Base-by-base conservation (phyloP, 2,329 filamentous ascomycete species). In the Sclerotinia glacialis region DNA sequence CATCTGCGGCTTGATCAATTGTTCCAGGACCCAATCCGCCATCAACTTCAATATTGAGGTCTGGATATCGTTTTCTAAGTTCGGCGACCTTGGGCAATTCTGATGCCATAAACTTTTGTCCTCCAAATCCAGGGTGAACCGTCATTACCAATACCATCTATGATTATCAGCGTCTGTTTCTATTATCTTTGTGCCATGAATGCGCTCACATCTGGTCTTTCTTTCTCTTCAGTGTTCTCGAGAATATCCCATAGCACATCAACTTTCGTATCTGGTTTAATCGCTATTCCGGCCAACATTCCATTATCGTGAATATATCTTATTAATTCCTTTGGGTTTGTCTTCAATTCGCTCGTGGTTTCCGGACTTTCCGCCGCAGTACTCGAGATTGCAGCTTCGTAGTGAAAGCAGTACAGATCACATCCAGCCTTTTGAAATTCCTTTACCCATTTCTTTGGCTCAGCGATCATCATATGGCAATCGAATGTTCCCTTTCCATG, bases 391-490 rank as follows among this genome's bases (percentile, higher is more conserved):
- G 95, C 95, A 34, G 95, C 95, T 81, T 99, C 95, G 80, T 98
- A 98, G 83, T 99, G 95, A 83, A 99, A 99, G 83, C 95, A 98
- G 83, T 99, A 99, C n/a, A 99, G 85, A 79, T 99, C 93, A 80
- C 93, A 97, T 64, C 95, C 95, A 68, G 93, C 95, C 64, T 90
- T 88, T 78, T 95, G 88, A 83, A 99, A 98, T 69, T 96, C 92
- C 76, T 91, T 91, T 74, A 97, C 93, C 95, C 95, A 99, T 84
- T 93, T 93, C 83, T 98, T 96, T 72, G 95, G 95, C 93, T 99
- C 94, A 75, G 92, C 88, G 77, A 99, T 96, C 95, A 99, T 99
- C 95, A 99, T 98, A 80, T 99, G 95, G 84, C 95, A 99, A 80
- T 99, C 95, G 78, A 99, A 99, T 18, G 94, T 98, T 69, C 95